Base-by-base conservation (phyloP, 257 asterid genomes). In the Solanum dulcamara region DNA sequence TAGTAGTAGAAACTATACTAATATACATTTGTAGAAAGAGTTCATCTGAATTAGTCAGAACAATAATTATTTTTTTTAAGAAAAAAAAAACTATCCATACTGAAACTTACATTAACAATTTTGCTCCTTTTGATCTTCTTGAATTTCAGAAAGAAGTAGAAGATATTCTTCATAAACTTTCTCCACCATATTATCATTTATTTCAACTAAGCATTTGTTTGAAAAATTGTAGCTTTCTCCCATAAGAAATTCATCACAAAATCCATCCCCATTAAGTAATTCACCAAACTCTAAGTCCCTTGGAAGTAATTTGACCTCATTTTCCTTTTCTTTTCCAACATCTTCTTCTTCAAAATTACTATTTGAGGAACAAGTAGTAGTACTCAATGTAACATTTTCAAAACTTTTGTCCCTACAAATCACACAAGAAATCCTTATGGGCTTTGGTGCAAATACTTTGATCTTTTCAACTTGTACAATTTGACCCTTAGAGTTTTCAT, bases 131-230 rank as follows among this genome's bases (percentile, higher is more conserved):
- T 42, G 60, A 82, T 38, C 85, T 30, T 83, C 80, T 42, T 83
- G 79, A 83, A 64, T 38, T 10, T 60, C 50, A 14, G 68, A 85
- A 20, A 93, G 92, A 68, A 92, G 92, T 84, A 88, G 95, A 57
- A 92, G 88, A 84, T 88, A 94, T 85, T 94, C 97, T 81, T 94
- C 90, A 77, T 93, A 93, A 50, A 93, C 92, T 67, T 85, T 70
- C 1, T 92, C 93, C 86, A 86, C 62, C 92, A 89, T 53, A 82
- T 84, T 48, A 28, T 87, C 91, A 53, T 84, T 88, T 75, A 11
- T 35, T 81, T 12, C 12, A 62, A n/a, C 0, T 32, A n/a, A n/a
- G n/a, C n/a, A n/a, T n/a, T 33, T 15, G 4, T 64, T 77, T 77
- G 83, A 46, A 77, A 77, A 14, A 2, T 28, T 8, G 83, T 28